phyloP scores from a whole-genome alignment of 768 basidiomycete genomes.

The Imleria badia region DNA sequence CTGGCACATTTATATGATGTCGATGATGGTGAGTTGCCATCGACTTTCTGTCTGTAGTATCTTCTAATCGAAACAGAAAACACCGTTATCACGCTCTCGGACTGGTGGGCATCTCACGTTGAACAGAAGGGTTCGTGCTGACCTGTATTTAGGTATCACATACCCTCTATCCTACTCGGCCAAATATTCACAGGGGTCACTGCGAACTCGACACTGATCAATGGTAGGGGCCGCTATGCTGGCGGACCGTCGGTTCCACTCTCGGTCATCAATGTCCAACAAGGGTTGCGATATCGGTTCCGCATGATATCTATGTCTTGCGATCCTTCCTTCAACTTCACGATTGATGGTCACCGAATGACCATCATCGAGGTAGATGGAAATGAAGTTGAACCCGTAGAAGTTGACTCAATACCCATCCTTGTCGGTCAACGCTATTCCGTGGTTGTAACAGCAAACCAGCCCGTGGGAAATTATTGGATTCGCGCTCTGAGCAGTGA shows the following conservation, averaged over 20 bases:
- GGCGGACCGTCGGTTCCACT: slow-evolving; percentile 1
- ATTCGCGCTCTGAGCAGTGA: slow-evolving; percentile 38
- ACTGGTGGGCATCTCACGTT: not conserved
- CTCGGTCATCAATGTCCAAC: not conserved
- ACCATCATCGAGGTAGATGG: slow-evolving; percentile 7
- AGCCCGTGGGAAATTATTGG: slow-evolving; percentile 53
- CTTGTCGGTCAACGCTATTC: slow-evolving; percentile 5
- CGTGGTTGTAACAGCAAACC: slow-evolving; percentile 41
- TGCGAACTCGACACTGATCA: slow-evolving; percentile 2
- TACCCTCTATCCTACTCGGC: not conserved
- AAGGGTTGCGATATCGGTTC: slow-evolving; percentile 4
- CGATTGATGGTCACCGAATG: slow-evolving; percentile 9
- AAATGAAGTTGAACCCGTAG: not conserved
- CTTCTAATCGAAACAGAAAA: slow-evolving; percentile 18
- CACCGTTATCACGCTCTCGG: slow-evolving; percentile 33
- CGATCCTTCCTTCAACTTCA: not conserved
- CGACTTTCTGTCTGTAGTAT: not conserved
- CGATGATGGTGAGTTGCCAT: slow-evolving; percentile 35
- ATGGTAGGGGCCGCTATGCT: slow-evolving; percentile 5
- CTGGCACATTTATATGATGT: slow-evolving; percentile 37
- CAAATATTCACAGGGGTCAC: not conserved
- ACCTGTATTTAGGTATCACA: slow-evolving; percentile 2
- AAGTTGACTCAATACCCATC: not conserved
- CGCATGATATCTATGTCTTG: slow-evolving; percentile 1
- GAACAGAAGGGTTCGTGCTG: not conserved